A percentile compares a stretch with the other conserved stretches of the same genome.
These are phyloP conservation scores for Raffaelea ambrosiae DNA, from an alignment of 2,329 filamentous ascomycete genomes.

Conservation along the genomic window DNA sequence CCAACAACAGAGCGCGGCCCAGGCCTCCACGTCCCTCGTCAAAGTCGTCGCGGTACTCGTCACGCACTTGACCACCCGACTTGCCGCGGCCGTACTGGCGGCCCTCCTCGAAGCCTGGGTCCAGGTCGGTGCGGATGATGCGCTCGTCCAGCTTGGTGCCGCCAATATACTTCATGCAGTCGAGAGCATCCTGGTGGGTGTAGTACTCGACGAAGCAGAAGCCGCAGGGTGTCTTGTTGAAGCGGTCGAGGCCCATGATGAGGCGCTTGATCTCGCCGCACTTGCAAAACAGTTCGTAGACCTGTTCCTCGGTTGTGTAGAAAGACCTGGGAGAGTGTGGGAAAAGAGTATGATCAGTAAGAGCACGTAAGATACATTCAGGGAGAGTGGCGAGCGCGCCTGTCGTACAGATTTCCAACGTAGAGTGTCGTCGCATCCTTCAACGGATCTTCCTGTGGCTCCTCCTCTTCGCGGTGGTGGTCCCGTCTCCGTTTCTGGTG, in stretches of 20 bases:
- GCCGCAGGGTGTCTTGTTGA: slow-evolving; percentile 94
- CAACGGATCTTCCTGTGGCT: slow-evolving; percentile 62
- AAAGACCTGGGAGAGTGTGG: slow-evolving; percentile 56
- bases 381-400: not conserved
- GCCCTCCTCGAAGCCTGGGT: slow-evolving; percentile 92
- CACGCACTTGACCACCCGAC: slow-evolving; percentile 91
- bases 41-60: slow-evolving; percentile 96
- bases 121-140: slow-evolving; percentile 89
- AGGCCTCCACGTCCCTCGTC: slow-evolving; percentile 90
- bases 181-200: slow-evolving; percentile 90
- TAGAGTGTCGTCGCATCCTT: slow-evolving; percentile 90
- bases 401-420: slow-evolving; percentile 88
- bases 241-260: slow-evolving; percentile 94
- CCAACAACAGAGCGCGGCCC: slow-evolving; percentile 62
- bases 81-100: slow-evolving; percentile 93
- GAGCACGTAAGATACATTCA: no score
- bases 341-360: not conserved
- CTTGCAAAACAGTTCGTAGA: slow-evolving; percentile 93
- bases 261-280: slow-evolving; percentile 97
- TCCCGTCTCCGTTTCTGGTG: slow-evolving; percentile 55
- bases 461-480: slow-evolving; percentile 47
- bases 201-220: slow-evolving; percentile 99
- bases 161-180: slow-evolving; percentile 97
- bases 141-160: slow-evolving; percentile 97
- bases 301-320: slow-evolving; percentile 98